Evolutionary conservation across 257 asterid genomes (phyloP), one percentile per base, ranked within the genome.

Genomic region (Primulina tabacum): DNA sequence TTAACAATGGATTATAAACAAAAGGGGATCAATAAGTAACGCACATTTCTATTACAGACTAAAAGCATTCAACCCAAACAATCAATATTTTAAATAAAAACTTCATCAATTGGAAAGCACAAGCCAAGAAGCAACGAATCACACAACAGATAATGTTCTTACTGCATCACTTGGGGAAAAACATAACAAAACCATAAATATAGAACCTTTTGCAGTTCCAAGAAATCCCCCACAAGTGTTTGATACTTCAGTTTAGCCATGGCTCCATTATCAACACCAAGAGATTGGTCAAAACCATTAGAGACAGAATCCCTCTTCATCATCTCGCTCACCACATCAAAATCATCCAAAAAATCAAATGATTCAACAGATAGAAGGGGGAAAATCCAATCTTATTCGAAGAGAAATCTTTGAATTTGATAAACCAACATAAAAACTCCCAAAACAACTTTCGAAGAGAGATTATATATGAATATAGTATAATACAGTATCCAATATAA

Each of bases 201-300:
- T 4, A 71, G 0, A 73, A 88, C 92, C 90, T 84, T 88, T 72
- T 86, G 92, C 71, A 84, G 60, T 40, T 82, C 81, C 80, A 88
- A 77, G 73, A 63, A 82, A 33, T 86, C 84, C 33, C 60, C 68
- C 81, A 85, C 69, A 10, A 84, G 86, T 0, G 79, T 73, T 75
- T 79, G 90, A 73, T 82, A 82, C 53, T 81, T 73, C 64, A 77
- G 30, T 57, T 79, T 79, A 4, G 73, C 75, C 67, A 67, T 65
- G n/a, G 72, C 76, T 47, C 71, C 82, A 60, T 43, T 84, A 53
- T 55, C 76, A 65, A 69, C 60, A 50, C 17, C 77, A 64, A 18
- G 66, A 4, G 75, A 69, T 63, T 81, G 78, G 62, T 64, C 76
- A 64, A 64, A 69, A 68, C 59, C 38, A 59, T 64, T 60, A 50